Evolutionary conservation across 257 asterid genomes (phyloP).

Genomic region (Solanum acaule): DNA sequence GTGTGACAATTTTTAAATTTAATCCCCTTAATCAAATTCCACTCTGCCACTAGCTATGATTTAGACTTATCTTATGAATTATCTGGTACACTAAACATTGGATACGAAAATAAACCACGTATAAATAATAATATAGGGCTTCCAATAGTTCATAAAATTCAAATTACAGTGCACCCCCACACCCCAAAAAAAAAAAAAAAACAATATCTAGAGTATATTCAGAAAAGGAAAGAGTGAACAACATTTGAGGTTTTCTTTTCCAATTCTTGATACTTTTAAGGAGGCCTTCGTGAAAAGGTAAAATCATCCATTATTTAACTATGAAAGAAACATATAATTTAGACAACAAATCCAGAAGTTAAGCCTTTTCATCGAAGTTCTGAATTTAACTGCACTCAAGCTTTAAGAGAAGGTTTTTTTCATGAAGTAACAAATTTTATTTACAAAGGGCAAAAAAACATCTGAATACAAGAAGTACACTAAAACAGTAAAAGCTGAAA

Average conservation of each 20-base stretch:
- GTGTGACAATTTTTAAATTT: neutral
- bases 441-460: neutral
- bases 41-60: neutral
- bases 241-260: neutral
- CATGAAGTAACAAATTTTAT: neutral
- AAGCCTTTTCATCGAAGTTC: neutral
- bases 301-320: neutral
- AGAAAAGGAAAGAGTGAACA: neutral
- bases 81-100: neutral
- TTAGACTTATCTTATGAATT: neutral
- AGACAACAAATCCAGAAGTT: neutral
- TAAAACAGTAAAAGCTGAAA: neutral
- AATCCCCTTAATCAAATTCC: neutral
- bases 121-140: neutral
- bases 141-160: neutral
- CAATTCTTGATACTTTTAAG: neutral
- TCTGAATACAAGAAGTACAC: neutral
- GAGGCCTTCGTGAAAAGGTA: neutral
- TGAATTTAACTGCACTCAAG: neutral
- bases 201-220: neutral
- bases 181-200: no score
- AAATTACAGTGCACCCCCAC: neutral
- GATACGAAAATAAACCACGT: neutral
- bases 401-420: neutral
- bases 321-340: neutral